Percentiles rank a stretch among this genome's conserved stretches.
phyloP scores from a whole-genome alignment of 805 yeast genomes.

The Saturnispora bothae region DNA sequence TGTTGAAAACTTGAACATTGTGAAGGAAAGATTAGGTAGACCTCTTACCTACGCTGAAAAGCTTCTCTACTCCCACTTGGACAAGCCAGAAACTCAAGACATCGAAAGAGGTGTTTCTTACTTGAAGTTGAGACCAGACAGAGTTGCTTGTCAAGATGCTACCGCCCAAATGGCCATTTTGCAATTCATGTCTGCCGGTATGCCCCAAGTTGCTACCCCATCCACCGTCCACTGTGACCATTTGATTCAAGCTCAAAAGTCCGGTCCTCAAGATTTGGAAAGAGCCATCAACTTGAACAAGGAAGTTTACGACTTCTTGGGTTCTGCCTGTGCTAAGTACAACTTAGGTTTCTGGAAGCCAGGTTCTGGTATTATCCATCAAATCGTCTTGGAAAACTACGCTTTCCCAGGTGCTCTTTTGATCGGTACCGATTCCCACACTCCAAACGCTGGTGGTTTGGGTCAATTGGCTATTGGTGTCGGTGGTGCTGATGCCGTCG shows the following conservation, averaged over 20 bases:
- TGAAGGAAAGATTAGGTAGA: constrained; percentile 54
- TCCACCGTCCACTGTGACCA: constrained; percentile 97
- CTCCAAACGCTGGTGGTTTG: constrained; percentile 98
- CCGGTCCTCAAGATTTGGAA: constrained; percentile 75
- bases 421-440: constrained; percentile 97
- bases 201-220: constrained; percentile 81
- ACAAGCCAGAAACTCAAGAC: constrained; percentile 72
- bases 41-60: constrained; percentile 95
- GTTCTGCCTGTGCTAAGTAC: constrained; percentile 86
- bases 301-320: constrained; percentile 92
- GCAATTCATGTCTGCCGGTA: constrained; percentile 96
- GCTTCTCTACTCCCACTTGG: constrained; percentile 85
- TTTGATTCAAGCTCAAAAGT: constrained; percentile 91
- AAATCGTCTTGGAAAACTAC: constrained; percentile 92
- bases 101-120: constrained; percentile 76
- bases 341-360: constrained; percentile 99
- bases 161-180: constrained; percentile 98
- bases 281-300: constrained; percentile 77
- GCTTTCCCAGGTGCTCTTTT: constrained; percentile 95
- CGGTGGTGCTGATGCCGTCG: constrained; percentile 99
- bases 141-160: constrained; percentile 99
- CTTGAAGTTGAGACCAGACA: constrained; percentile 88
- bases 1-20: constrained; percentile 78
- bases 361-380: constrained; percentile 98
- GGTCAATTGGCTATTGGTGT: constrained; percentile 99